Percentiles rank a stretch among this genome's conserved stretches.
These are phyloP conservation scores for Nasturtium officinale DNA, from an alignment of 345 rosid species.

Conservation along the genomic window DNA sequence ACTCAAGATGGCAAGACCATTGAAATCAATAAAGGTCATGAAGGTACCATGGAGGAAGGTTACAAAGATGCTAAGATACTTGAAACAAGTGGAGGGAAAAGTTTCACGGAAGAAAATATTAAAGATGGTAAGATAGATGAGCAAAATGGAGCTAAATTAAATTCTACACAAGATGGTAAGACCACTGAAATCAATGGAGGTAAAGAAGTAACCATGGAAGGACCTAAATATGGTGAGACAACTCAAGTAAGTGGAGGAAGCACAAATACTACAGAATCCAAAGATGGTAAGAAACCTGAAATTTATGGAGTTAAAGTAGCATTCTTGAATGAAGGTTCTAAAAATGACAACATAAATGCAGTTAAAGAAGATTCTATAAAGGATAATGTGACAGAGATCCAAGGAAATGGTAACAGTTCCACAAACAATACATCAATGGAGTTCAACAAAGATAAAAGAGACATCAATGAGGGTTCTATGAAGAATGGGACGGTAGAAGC, in stretches of 20 bases:
- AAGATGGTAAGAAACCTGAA: neutral
- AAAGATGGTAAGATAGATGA: neutral
- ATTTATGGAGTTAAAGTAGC: neutral
- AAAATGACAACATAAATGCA: neutral
- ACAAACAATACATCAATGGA: neutral
- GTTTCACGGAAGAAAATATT: neutral
- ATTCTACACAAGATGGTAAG: neutral
- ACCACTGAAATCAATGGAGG: neutral
- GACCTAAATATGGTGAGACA: neutral
- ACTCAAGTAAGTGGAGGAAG: neutral
- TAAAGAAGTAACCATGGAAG: neutral
- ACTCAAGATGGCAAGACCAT: neutral
- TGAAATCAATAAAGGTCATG: neutral
- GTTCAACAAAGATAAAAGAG: neutral
- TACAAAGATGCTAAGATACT: neutral
- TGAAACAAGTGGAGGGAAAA: neutral
- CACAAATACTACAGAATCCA: neutral
- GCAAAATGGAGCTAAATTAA: neutral
- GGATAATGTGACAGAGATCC: neutral
- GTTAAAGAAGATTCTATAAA: neutral
- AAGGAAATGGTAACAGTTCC: neutral
- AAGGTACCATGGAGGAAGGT: neutral
- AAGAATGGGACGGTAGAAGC: conserved; percentile 17
- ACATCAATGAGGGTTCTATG: neutral
- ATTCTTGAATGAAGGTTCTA: neutral